A percentile compares a stretch with the other conserved stretches of the same genome.
These are phyloP conservation scores for Kodamaea sp. DNA, from an alignment of 1,139 yeast species.

Conservation along the genomic window DNA sequence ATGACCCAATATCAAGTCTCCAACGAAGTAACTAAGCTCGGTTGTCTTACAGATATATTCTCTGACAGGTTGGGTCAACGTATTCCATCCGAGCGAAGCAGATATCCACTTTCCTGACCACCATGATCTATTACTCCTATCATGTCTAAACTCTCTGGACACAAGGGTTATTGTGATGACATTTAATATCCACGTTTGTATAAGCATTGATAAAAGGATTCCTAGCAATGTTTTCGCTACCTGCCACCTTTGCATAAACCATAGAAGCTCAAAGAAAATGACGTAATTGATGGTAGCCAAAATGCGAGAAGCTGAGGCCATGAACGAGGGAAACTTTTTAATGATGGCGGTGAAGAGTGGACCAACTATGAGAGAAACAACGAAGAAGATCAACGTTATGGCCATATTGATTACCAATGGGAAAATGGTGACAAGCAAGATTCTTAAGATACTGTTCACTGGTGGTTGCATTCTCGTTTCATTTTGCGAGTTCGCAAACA, in stretches of 20 bases:
- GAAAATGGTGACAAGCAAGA: constrained; percentile 42
- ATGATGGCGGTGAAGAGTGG: constrained; percentile 43
- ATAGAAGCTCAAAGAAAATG: constrained; percentile 48
- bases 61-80: constrained; percentile 54
- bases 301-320: constrained; percentile 47
- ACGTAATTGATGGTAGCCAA: constrained; percentile 45
- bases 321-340: constrained; percentile 40
- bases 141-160: constrained; percentile 53
- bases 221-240: constrained; percentile 52
- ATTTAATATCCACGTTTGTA: constrained; percentile 50
- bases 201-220: constrained; percentile 34
- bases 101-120: constrained; percentile 70
- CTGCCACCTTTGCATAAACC: constrained; percentile 56
- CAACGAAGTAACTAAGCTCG: constrained; percentile 56
- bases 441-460: constrained; percentile 37
- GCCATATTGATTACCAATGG: constrained; percentile 50
- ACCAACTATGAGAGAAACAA: constrained; percentile 46
- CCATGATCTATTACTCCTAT: constrained; percentile 57
- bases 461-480: constrained; percentile 29
- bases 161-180: constrained; percentile 39
- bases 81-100: constrained; percentile 52
- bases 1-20: constrained; percentile 56
- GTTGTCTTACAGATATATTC: constrained; percentile 55
- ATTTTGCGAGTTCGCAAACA: constrained; percentile 48
- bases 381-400: constrained; percentile 38